Evolutionary conservation across 139 green algal genomes (phyloP).

Genomic region (Volvox reticuliferus): DNA sequence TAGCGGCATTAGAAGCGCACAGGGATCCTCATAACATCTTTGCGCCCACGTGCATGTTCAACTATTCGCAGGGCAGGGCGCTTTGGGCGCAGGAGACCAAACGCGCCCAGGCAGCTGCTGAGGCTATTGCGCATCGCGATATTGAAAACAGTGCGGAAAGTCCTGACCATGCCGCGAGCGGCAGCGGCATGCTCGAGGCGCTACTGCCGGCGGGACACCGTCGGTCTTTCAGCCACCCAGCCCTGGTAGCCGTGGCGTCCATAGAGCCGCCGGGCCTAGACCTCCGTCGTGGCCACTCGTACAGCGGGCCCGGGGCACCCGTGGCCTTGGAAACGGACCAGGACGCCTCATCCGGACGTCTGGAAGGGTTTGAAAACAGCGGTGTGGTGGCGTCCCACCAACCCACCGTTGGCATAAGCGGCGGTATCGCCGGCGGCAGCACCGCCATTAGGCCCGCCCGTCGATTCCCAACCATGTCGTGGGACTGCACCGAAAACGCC

Average conservation of each 20-base stretch:
- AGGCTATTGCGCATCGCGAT: not conserved
- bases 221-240: not conserved
- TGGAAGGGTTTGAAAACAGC: not conserved
- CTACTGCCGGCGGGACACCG: not conserved
- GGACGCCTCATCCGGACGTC: not conserved
- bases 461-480: not conserved
- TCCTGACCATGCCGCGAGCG: no score
- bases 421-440: not conserved
- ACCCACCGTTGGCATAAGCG: not conserved
- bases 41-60: no score
- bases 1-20: no score
- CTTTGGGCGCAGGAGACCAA: constrained; percentile 4
- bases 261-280: not conserved
- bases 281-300: not conserved
- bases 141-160: not conserved
- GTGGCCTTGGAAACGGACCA: not conserved
- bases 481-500: constrained; percentile 31
- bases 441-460: not conserved
- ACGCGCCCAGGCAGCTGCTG: not conserved
- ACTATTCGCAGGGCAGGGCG: not conserved
- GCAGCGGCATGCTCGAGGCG: not conserved
- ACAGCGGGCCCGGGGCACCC: not conserved
- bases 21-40: no score
- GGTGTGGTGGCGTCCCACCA: not conserved
- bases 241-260: not conserved